Evolutionary conservation across 371 early-diverging fungal genomes (phyloP).

Genomic region (Circinella minor): DNA sequence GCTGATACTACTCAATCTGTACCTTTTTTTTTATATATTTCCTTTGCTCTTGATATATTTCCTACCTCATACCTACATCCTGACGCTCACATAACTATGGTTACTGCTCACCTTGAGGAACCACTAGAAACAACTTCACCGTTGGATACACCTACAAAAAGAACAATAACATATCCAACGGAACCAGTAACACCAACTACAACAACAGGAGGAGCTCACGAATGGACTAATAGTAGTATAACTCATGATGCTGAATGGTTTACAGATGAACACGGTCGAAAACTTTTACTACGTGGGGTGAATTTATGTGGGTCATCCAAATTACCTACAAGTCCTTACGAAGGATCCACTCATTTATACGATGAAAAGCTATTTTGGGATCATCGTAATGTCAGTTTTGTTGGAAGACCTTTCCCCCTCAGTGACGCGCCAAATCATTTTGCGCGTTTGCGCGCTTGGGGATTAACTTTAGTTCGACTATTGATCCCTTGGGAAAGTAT

Average conservation of each 20-base stretch:
- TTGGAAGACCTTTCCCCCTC: conserved; percentile 78
- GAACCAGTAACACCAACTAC: neutral
- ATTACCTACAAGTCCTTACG: conserved; percentile 59
- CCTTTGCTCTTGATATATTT: neutral
- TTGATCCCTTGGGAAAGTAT: conserved; percentile 86
- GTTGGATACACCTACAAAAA: no score
- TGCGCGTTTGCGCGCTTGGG: conserved; percentile 75
- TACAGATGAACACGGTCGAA: conserved; percentile 55
- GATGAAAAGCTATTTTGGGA: conserved; percentile 65
- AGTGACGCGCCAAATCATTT: conserved; percentile 81
- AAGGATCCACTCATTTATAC: conserved; percentile 56
- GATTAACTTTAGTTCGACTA: conserved; percentile 76
- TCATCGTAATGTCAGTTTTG: conserved; percentile 65
- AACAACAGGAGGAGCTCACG: conserved; percentile 23
- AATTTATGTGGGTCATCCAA: conserved; percentile 72
- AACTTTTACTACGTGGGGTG: conserved; percentile 65
- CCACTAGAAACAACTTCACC: neutral
- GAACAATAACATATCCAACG: no score
- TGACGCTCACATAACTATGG: neutral
- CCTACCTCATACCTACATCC: neutral
- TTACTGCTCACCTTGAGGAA: neutral
- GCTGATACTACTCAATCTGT: no score
- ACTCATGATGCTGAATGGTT: conserved; percentile 53
- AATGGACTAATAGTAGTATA: conserved; percentile 24
- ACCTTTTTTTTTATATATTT: no score